Base-by-base conservation (phyloP, 148 eudicot genomes). In the Rhododendron ovatum region DNA sequence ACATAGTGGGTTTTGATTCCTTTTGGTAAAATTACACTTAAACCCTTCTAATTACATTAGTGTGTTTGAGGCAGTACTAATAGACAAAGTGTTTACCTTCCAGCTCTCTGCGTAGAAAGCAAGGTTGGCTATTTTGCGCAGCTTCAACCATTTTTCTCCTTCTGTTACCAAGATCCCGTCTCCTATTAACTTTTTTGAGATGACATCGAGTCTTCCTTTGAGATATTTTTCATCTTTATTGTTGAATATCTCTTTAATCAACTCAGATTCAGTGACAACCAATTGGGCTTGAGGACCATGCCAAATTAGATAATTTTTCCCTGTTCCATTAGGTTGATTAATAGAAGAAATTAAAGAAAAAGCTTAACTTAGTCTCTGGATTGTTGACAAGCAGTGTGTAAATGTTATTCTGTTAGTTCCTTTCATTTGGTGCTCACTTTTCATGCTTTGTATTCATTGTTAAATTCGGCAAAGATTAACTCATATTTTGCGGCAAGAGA, bases 91-190 rank as follows among this genome's bases (percentile, higher is more conserved):
- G 26, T 14, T 6, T 78, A 87, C 89, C 75, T 81, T 87, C 81
- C 84, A 87, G 57, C 81, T 84, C 6, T 87, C 86, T 7, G 73
- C 65, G 57, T 80, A 50, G 53, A 87, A 87, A 22, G 86, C 82
- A 50, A 28, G 82, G 82, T 80, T 80, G 5, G 57, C 83, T 28
- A 81, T 26, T 53, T 81, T 81, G 11, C 86, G 77, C 5, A 78
- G 76, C 55, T 71, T 84, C 1, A 41, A 67, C 89, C 86, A 87
- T 41, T 84, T 87, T 7, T 87, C 81, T 4, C 89, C 89, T 47
- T 84, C 30, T 1, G 78, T 2, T 22, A 73, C 7, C 0, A 80
- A 1, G 41, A 84, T 39, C 6, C 86, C 84, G 1, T 87, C 81
- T 79, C 89, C 89, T 26, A 87, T 0, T 4, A 87, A 5, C 45